Percentiles rank a stretch among this genome's conserved stretches.
phyloP scores from a whole-genome alignment of 1,139 yeast species.

The Pichia sp. region DNA sequence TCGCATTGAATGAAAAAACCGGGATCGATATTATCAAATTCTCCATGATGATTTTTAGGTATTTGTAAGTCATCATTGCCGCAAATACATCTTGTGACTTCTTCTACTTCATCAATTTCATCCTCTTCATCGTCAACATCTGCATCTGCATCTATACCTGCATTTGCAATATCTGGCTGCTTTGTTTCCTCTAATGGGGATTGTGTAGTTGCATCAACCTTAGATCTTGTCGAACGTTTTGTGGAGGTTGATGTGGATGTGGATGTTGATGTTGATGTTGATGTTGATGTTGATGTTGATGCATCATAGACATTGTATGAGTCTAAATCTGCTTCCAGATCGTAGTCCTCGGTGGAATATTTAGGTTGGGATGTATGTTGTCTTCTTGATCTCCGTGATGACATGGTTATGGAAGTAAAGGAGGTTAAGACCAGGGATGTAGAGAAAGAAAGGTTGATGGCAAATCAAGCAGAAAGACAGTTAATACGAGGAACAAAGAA shows the following conservation, averaged over 20 bases:
- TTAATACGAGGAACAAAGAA: too few relatives aligned
- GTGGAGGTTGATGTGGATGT: slow-evolving; percentile 1
- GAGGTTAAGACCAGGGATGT: not conserved
- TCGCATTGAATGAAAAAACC: slow-evolving; percentile 89
- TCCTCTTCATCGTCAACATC: slow-evolving; percentile 41
- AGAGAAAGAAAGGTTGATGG: too few relatives aligned
- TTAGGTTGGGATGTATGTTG: slow-evolving; percentile 13
- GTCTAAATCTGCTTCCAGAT: slow-evolving; percentile 14
- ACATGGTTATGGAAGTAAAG: slow-evolving; percentile 15
- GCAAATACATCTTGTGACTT: slow-evolving; percentile 86
- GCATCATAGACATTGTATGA: not conserved
- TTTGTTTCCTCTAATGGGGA: too few relatives aligned
- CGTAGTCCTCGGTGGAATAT: slow-evolving; percentile 15
- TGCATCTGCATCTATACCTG: slow-evolving; percentile 29
- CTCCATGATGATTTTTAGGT: slow-evolving; percentile 44
- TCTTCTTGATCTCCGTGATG: slow-evolving; percentile 29
- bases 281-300: slow-evolving; percentile 16
- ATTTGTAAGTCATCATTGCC: slow-evolving; percentile 63
- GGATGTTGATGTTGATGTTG: too few relatives aligned
- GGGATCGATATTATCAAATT: slow-evolving; percentile 60
- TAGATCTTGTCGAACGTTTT: slow-evolving; percentile 8
- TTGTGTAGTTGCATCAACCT: slow-evolving; percentile 2
- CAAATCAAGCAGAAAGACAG: too few relatives aligned
- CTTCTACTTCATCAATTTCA: slow-evolving; percentile 37
- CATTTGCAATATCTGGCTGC: too few relatives aligned